Percentiles rank a stretch among this genome's conserved stretches.
phyloP scores from a whole-genome alignment of 2,329 filamentous ascomycete genomes.

The Ceratocystis huliohia region DNA sequence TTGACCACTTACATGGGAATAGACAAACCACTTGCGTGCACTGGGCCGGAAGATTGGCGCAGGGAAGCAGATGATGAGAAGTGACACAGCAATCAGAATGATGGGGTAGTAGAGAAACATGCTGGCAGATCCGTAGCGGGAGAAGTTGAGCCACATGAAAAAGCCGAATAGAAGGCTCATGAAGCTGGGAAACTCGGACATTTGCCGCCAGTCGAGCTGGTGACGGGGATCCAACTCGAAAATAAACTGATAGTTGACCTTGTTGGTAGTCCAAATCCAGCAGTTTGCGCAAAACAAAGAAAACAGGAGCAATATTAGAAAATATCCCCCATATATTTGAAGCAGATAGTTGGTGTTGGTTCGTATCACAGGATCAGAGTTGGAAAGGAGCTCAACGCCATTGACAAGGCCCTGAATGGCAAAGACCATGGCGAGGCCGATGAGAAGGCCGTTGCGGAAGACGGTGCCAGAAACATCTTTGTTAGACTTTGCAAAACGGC shows the following conservation, averaged over 20 bases:
- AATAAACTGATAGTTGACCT: constrained; percentile 92
- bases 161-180: constrained; percentile 68
- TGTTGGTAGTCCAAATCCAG: constrained; percentile 65
- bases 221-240: constrained; percentile 90
- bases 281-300: constrained; percentile 77
- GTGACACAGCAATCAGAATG: constrained; percentile 57
- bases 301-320: constrained; percentile 68
- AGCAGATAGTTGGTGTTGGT: constrained; percentile 55
- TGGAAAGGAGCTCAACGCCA: constrained; percentile 40
- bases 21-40: constrained; percentile 73
- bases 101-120: constrained; percentile 83
- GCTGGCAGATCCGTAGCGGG: constrained; percentile 46
- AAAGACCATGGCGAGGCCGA: constrained; percentile 57
- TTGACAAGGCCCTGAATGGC: constrained; percentile 52
- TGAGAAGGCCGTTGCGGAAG: constrained; percentile 50
- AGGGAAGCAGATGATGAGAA: constrained; percentile 62
- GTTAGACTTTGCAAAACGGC: constrained; percentile 49
- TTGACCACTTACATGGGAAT: constrained; percentile 58
- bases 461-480: constrained; percentile 38
- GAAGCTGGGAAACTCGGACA: constrained; percentile 75
- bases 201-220: constrained; percentile 76
- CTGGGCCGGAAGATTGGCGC: constrained; percentile 59
- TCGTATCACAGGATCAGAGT: constrained; percentile 36
- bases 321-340: constrained; percentile 89
- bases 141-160: constrained; percentile 83